phyloP scores from a whole-genome alignment of 768 basidiomycete genomes.

The Glaciozyma antarctica region DNA sequence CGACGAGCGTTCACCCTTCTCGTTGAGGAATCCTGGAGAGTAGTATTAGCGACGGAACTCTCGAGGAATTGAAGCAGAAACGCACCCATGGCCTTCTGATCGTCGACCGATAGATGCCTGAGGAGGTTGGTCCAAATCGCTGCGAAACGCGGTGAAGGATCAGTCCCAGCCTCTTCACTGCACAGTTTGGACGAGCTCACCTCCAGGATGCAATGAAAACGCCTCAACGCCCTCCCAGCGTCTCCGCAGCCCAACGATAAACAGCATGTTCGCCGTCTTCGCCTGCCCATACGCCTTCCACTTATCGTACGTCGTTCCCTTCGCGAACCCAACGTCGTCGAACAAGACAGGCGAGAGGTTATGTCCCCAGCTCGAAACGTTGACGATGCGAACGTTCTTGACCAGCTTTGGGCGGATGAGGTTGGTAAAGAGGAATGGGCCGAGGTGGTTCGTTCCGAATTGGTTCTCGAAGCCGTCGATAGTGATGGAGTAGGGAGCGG shows the following conservation, averaged over 20 bases:
- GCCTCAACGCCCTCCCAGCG: background rate
- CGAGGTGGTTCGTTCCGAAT: slow-evolving; percentile 26
- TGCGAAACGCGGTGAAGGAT: background rate
- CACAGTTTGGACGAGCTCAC: background rate
- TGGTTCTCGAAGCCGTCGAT: slow-evolving; percentile 15
- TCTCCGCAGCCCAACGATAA: background rate
- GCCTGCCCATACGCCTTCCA: slow-evolving; percentile 6
- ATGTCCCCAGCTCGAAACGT: slow-evolving; percentile 6
- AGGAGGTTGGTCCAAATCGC: background rate
- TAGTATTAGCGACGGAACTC: too few species aligned
- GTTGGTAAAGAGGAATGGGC: slow-evolving; percentile 26
- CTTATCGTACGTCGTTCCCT: background rate
- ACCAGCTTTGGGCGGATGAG: background rate
- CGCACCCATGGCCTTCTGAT: background rate
- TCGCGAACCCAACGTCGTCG: background rate
- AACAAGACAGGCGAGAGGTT: background rate
- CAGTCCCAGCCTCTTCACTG: background rate
- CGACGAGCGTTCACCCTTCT: background rate
- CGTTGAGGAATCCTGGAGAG: background rate
- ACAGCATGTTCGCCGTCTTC: slow-evolving; percentile 26
- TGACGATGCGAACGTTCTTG: slow-evolving; percentile 7
- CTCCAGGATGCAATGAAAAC: background rate
- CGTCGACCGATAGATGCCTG: background rate
- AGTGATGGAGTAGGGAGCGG: background rate
- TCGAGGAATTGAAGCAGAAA: background rate